These are phyloP conservation scores for Irpex sp. DNA, from an alignment of 1,284 basidiomycete genomes.

Conservation along the genomic window DNA sequence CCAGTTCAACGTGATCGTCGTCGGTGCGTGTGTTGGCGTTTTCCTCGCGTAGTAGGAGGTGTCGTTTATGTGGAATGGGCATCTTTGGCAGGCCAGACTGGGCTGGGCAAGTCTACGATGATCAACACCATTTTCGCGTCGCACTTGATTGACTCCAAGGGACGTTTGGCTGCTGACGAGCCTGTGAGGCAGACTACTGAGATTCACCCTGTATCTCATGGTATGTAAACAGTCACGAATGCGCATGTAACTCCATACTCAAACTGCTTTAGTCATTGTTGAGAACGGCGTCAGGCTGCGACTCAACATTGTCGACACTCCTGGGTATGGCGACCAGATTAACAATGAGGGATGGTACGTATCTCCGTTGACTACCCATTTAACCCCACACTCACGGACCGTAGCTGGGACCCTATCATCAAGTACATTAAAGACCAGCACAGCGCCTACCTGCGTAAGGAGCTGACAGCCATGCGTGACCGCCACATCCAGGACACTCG, in stretches of 20 bases:
- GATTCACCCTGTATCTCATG: slow-evolving; percentile 93
- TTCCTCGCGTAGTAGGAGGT: background rate
- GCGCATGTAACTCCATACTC: background rate
- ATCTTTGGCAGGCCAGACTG: slow-evolving; percentile 78
- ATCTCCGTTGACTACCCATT: slow-evolving; percentile 3
- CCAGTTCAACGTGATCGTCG: slow-evolving; percentile 97
- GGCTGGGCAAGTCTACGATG: slow-evolving; percentile 96
- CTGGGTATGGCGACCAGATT: slow-evolving; percentile 97
- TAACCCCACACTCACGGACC: background rate
- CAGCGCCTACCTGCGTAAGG: slow-evolving; percentile 97
- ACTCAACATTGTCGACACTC: slow-evolving; percentile 98
- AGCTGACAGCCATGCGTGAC: slow-evolving; percentile 98
- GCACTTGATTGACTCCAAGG: slow-evolving; percentile 97
- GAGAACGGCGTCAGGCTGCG: slow-evolving; percentile 96
- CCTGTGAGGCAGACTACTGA: slow-evolving; percentile 93
- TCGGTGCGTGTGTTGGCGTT: slow-evolving; percentile 56
- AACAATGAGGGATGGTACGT: slow-evolving; percentile 97
- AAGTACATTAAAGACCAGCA: slow-evolving; percentile 99
- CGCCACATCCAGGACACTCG: slow-evolving; percentile 97
- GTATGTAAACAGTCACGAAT: slow-evolving; percentile 43
- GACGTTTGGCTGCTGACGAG: slow-evolving; percentile 84
- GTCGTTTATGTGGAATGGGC: background rate
- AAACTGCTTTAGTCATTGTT: slow-evolving; percentile 70
- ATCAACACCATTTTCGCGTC: slow-evolving; percentile 99
- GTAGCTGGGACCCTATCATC: slow-evolving; percentile 96